Percentiles rank a stretch among this genome's conserved stretches.
phyloP scores from a whole-genome alignment of 2,329 filamentous ascomycete genomes.

The Calonectria pseudoreteaudii region DNA sequence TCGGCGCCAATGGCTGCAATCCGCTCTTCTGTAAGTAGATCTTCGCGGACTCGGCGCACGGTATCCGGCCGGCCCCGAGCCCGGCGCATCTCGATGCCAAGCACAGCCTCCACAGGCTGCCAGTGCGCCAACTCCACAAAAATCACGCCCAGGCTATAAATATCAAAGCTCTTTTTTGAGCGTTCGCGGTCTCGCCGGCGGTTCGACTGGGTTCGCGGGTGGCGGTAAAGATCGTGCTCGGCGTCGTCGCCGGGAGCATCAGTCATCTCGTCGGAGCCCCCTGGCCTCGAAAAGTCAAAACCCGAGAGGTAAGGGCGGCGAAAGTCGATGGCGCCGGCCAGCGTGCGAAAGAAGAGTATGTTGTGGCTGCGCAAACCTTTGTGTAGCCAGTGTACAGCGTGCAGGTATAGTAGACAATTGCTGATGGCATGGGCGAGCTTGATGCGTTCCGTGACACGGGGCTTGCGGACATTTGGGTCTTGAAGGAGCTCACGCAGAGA shows the following conservation, averaged over 20 bases:
- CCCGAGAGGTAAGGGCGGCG: conserved; percentile 60
- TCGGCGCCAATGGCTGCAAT: conserved; percentile 50
- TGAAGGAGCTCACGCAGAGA: conserved; percentile 62
- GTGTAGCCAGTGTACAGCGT: conserved; percentile 68
- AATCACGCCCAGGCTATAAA: conserved; percentile 65
- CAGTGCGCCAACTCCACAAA: conserved; percentile 67
- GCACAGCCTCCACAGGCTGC: conserved; percentile 57
- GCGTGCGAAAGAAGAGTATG: conserved; percentile 61
- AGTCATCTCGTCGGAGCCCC: conserved; percentile 61
- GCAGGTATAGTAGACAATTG: conserved; percentile 65
- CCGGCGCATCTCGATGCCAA: conserved; percentile 52
- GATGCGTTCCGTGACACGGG: conserved; percentile 64
- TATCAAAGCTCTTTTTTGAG: conserved; percentile 63
- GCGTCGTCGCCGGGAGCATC: conserved; percentile 59
- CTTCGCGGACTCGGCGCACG: conserved; percentile 50
- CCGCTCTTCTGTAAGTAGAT: conserved; percentile 45
- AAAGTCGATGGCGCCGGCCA: conserved; percentile 49
- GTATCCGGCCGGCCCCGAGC: conserved; percentile 51
- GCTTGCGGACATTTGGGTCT: conserved; percentile 50
- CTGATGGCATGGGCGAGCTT: conserved; percentile 63
- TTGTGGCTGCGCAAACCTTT: conserved; percentile 68
- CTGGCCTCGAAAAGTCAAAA: conserved; percentile 67
- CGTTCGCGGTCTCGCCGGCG: conserved; percentile 46
- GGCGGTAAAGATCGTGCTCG: conserved; percentile 62
- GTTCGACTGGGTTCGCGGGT: conserved; percentile 56